Percentiles rank a stretch among this genome's conserved stretches.
Conservation (phyloP, 2,329 filamentous ascomycete genomes). For the Botrytis galanthina region DNA sequence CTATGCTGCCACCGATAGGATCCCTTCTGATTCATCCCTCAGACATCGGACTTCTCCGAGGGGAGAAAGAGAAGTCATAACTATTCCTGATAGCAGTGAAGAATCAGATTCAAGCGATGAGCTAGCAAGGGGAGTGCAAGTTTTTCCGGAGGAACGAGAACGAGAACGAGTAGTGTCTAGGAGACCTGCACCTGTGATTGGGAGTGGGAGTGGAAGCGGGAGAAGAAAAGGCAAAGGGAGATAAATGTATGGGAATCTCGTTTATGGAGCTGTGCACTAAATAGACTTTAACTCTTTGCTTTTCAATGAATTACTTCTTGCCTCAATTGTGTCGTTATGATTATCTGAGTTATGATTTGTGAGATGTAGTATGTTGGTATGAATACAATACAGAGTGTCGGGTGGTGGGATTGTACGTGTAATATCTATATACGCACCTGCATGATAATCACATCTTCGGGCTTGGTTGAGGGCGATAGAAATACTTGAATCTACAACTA, state of each 20-base stretch:
- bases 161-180: constrained; percentile 20
- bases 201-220: constrained; percentile 25
- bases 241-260: background rate
- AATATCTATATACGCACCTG: background rate
- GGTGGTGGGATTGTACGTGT: too few species aligned
- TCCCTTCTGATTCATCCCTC: constrained; percentile 29
- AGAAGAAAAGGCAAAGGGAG: constrained; percentile 32
- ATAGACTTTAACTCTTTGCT: constrained; percentile 6
- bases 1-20: constrained; percentile 28
- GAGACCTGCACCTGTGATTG: constrained; percentile 25
- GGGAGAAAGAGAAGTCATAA: constrained; percentile 26
- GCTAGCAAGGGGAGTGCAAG: constrained; percentile 34
- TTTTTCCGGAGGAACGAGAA: constrained; percentile 32
- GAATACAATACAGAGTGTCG: background rate
- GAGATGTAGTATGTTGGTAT: background rate
- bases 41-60: constrained; percentile 24
- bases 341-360: background rate
- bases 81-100: constrained; percentile 25
- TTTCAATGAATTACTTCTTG: background rate
- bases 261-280: background rate
- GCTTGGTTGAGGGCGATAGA: background rate
- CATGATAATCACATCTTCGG: background rate
- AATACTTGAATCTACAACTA: background rate
- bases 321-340: background rate
- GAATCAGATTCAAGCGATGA: constrained; percentile 33